These are phyloP conservation scores for Aspergillus fumigatus DNA, from an alignment of 2,329 filamentous ascomycete species.

Conservation along the genomic window DNA sequence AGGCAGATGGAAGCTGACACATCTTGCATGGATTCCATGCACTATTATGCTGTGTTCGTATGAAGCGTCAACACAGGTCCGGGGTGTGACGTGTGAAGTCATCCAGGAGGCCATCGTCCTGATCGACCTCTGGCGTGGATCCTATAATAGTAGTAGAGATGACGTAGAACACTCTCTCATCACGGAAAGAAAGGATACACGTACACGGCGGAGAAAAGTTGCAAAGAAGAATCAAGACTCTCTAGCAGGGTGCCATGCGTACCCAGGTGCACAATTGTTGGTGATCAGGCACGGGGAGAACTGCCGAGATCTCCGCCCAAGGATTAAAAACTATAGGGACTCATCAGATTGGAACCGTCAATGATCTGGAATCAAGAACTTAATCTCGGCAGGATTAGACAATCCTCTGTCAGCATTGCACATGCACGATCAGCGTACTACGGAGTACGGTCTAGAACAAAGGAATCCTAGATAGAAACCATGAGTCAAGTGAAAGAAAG, in stretches of 20 bases:
- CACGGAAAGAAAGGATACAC: neutral
- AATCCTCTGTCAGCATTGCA: too few species aligned
- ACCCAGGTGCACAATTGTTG: too few species aligned
- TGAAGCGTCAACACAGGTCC: neutral
- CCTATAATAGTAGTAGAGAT: neutral
- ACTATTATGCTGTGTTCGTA: neutral
- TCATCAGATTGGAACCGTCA: neutral
- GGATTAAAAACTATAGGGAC: too few species aligned
- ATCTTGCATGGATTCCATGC: neutral
- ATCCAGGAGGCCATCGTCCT: too few species aligned
- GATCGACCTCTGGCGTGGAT: neutral
- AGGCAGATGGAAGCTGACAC: conserved; percentile 54
- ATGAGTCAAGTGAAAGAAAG: neutral
- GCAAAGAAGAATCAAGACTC: neutral
- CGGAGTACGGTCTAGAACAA: neutral
- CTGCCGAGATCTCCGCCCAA: neutral
- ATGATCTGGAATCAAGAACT: neutral
- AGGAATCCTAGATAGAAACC: neutral
- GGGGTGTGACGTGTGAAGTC: too few species aligned
- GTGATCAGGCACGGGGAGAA: too few species aligned
- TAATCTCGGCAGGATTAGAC: neutral
- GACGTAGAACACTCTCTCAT: neutral
- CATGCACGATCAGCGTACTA: too few species aligned
- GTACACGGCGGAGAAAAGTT: too few species aligned
- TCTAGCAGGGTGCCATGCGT: neutral